Evolutionary conservation across 2,329 filamentous ascomycete species (phyloP).

Genomic region (Diaporthe nobilis): DNA sequence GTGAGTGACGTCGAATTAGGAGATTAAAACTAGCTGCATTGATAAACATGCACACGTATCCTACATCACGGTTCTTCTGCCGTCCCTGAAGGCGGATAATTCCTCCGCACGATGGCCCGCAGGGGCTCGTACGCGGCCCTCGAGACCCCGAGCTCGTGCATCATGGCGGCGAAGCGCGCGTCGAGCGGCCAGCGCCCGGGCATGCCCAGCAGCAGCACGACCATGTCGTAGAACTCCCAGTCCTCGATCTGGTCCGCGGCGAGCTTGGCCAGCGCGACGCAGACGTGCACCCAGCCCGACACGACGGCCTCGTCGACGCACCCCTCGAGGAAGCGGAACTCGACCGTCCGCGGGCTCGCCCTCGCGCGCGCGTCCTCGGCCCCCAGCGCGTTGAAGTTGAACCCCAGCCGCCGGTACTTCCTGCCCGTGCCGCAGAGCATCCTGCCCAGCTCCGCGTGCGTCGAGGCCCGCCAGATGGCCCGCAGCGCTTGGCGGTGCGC

Average conservation of each 20-base stretch:
- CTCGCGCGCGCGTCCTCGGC: slow-evolving; percentile 53
- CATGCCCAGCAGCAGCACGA: slow-evolving; percentile 32
- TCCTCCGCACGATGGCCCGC: slow-evolving; percentile 26
- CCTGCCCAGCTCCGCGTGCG: slow-evolving; percentile 51
- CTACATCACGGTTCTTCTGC: background rate
- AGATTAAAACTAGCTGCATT: background rate
- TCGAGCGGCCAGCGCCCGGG: slow-evolving; percentile 23
- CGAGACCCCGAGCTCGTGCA: slow-evolving; percentile 16
- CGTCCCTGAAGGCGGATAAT: slow-evolving; percentile 28
- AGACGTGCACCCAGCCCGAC: slow-evolving; percentile 53
- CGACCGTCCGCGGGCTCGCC: slow-evolving; percentile 54
- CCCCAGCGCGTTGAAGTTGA: slow-evolving; percentile 58
- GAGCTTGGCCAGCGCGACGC: slow-evolving; percentile 50
- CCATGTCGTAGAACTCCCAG: slow-evolving; percentile 37
- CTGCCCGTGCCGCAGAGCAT: slow-evolving; percentile 53
- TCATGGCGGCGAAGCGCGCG: slow-evolving; percentile 30
- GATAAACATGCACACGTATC: background rate
- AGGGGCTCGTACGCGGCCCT: slow-evolving; percentile 21
- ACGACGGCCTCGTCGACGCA: slow-evolving; percentile 49
- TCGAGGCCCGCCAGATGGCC: slow-evolving; percentile 49
- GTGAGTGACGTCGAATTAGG: background rate
- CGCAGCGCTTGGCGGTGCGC: slow-evolving; percentile 46
- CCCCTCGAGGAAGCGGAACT: slow-evolving; percentile 57
- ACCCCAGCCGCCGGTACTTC: slow-evolving; percentile 54
- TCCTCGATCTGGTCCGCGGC: slow-evolving; percentile 39